A percentile compares a stretch with the other conserved stretches of the same genome.
Evolutionary conservation across 2,329 filamentous ascomycete genomes (phyloP).

Genomic region (Fusarium decemcellulare): DNA sequence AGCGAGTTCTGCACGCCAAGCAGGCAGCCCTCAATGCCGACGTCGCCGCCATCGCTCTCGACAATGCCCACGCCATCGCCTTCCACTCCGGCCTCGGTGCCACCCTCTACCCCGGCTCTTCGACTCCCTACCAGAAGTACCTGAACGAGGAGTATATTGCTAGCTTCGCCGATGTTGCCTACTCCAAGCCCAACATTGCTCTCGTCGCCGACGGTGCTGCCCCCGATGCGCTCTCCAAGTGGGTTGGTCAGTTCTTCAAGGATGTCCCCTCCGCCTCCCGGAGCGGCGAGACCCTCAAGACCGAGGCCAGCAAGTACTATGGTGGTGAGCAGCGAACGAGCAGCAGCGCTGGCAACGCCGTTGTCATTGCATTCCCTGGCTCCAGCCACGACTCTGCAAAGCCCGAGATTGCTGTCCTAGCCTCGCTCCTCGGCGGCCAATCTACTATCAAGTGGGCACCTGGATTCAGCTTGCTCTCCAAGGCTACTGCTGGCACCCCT

Average conservation of each 20-base stretch:
- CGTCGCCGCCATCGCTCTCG: constrained; percentile 78
- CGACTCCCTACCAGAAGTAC: constrained; percentile 83
- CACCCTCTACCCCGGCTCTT: constrained; percentile 79
- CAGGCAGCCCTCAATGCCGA: constrained; percentile 80
- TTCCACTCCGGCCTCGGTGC: constrained; percentile 95
- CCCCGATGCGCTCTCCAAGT: constrained; percentile 83
- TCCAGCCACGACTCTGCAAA: constrained; percentile 87
- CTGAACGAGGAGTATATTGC: constrained; percentile 82
- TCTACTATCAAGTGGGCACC: constrained; percentile 95
- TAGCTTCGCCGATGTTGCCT: constrained; percentile 83
- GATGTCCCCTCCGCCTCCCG: constrained; percentile 70
- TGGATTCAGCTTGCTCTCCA: constrained; percentile 91
- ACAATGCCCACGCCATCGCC: constrained; percentile 87
- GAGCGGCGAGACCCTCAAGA: constrained; percentile 68
- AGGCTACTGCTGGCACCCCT: constrained; percentile 77
- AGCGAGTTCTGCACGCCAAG: constrained; percentile 81
- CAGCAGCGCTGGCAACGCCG: constrained; percentile 81
- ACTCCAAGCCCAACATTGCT: constrained; percentile 91
- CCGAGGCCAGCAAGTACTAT: constrained; percentile 84
- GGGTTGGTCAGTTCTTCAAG: constrained; percentile 94
- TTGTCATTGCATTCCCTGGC: constrained; percentile 94
- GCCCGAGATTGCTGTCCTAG: constrained; percentile 89
- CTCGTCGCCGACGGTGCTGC: constrained; percentile 91
- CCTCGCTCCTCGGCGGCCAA: constrained; percentile 90
- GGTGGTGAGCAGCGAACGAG: constrained; percentile 94